These are phyloP conservation scores for Boehmeria nivea DNA, from an alignment of 306 rosid genomes.

Conservation along the genomic window DNA sequence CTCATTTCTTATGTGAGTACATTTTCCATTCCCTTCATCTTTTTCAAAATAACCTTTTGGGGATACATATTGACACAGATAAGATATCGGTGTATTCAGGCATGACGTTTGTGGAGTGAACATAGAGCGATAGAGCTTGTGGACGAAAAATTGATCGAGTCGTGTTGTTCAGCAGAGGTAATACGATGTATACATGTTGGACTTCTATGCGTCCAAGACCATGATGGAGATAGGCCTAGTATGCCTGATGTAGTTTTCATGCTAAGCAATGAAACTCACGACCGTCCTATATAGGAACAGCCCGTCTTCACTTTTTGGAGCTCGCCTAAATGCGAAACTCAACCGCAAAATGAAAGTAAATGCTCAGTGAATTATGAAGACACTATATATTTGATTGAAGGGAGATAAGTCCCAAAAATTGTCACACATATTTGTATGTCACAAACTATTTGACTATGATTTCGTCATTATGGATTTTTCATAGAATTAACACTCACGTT, in stretches of 20 bases:
- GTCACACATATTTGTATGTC: too few relatives aligned
- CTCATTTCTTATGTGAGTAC: conserved; percentile 27
- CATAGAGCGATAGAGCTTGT: conserved; percentile 33
- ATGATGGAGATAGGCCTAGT: conserved; percentile 21
- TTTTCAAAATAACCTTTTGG: too few relatives aligned
- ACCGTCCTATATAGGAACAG: conserved; percentile 8
- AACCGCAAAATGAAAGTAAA: background rate
- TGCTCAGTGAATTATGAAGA: too few relatives aligned
- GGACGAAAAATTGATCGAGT: conserved; percentile 30
- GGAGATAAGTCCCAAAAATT: too few relatives aligned
- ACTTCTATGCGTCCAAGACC: conserved; percentile 28
- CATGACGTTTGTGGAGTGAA: conserved; percentile 63
- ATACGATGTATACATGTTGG: conserved; percentile 34
- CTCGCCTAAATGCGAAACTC: conserved; percentile 13
- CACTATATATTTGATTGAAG: too few relatives aligned
- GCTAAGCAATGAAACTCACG: conserved; percentile 12
- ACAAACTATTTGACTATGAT: too few relatives aligned
- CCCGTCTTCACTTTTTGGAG: conserved; percentile 7
- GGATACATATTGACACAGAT: background rate
- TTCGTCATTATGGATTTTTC: too few relatives aligned
- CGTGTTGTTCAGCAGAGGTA: conserved; percentile 14
- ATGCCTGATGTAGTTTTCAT: conserved; percentile 16
- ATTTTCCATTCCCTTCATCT: too few relatives aligned
- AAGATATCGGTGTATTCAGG: too few relatives aligned
- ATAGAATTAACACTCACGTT: too few relatives aligned